These are phyloP conservation scores for Myrmaecium sp. DNA, from an alignment of 2,329 filamentous ascomycete species.

Conservation along the genomic window DNA sequence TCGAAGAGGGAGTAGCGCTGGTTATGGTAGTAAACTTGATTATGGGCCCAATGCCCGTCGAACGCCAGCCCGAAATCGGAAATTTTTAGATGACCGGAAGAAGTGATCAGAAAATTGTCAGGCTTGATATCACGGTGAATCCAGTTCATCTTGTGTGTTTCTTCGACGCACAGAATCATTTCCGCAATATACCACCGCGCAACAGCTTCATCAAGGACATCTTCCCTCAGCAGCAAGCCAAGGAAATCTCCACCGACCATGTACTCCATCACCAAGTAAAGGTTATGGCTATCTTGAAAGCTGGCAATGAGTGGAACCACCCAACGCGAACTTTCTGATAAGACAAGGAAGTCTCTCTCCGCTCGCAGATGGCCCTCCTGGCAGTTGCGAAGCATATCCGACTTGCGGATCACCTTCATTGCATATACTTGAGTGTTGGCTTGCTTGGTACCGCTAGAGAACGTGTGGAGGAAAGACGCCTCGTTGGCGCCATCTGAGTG, in stretches of 20 bases:
- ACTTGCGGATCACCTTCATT: slow-evolving; percentile 95
- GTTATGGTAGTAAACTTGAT: slow-evolving; percentile 69
- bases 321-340: slow-evolving; percentile 78
- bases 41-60: slow-evolving; percentile 87
- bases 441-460: slow-evolving; percentile 7
- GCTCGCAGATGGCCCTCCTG: slow-evolving; percentile 88
- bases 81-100: slow-evolving; percentile 81
- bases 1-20: slow-evolving; percentile 64
- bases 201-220: slow-evolving; percentile 60
- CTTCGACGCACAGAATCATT: slow-evolving; percentile 90
- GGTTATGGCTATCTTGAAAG: slow-evolving; percentile 68
- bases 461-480: background rate
- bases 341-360: slow-evolving; percentile 80
- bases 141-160: slow-evolving; percentile 72
- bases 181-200: slow-evolving; percentile 83
- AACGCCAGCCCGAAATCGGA: slow-evolving; percentile 94
- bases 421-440: slow-evolving; percentile 59
- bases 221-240: slow-evolving; percentile 68
- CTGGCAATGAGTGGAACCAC: slow-evolving; percentile 74
- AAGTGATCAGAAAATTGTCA: slow-evolving; percentile 86
- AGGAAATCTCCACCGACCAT: slow-evolving; percentile 96
- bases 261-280: slow-evolving; percentile 96
- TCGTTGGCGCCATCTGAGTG: background rate
- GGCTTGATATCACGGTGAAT: slow-evolving; percentile 96
- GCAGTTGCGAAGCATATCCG: slow-evolving; percentile 74